A percentile compares a stretch with the other conserved stretches of the same genome.
phyloP scores from a whole-genome alignment of 1,139 yeast species.

The Geotrichum histeridarum region DNA sequence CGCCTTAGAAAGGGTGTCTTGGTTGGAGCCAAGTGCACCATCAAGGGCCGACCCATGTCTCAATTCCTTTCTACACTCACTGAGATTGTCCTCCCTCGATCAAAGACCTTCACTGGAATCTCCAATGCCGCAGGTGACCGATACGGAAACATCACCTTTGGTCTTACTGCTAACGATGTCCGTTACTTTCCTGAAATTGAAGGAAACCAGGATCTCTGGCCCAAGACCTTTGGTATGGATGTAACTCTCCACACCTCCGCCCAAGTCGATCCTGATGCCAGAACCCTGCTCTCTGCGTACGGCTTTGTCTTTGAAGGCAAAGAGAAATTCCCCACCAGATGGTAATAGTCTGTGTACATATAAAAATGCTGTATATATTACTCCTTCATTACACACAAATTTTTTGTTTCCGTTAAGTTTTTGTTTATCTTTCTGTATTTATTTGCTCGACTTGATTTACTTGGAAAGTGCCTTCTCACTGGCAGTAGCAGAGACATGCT shows the following conservation, averaged over 20 bases:
- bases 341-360: slow-evolving; percentile 23
- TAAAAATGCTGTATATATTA: slow-evolving; percentile 4
- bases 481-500: slow-evolving; percentile 20
- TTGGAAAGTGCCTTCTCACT: slow-evolving; percentile 15
- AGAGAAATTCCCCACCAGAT: slow-evolving; percentile 40
- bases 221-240: slow-evolving; percentile 79
- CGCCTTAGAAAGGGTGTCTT: slow-evolving; percentile 80
- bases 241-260: slow-evolving; percentile 84
- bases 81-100: slow-evolving; percentile 88
- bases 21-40: slow-evolving; percentile 83
- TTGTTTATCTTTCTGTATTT: neutral
- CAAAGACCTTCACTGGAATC: slow-evolving; percentile 81
- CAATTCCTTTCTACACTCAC: slow-evolving; percentile 83
- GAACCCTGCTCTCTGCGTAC: slow-evolving; percentile 72
- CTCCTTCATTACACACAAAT: neutral
- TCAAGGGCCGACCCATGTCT: slow-evolving; percentile 76
- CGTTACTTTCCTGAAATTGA: slow-evolving; percentile 90
- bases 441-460: neutral
- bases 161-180: slow-evolving; percentile 71
- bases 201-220: slow-evolving; percentile 85
- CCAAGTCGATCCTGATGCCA: slow-evolving; percentile 87
- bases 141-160: slow-evolving; percentile 81
- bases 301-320: slow-evolving; percentile 71
- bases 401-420: neutral
- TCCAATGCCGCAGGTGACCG: slow-evolving; percentile 74